Evolutionary conservation across 257 asterid genomes (phyloP).

Genomic region (Linaria vulgaris): DNA sequence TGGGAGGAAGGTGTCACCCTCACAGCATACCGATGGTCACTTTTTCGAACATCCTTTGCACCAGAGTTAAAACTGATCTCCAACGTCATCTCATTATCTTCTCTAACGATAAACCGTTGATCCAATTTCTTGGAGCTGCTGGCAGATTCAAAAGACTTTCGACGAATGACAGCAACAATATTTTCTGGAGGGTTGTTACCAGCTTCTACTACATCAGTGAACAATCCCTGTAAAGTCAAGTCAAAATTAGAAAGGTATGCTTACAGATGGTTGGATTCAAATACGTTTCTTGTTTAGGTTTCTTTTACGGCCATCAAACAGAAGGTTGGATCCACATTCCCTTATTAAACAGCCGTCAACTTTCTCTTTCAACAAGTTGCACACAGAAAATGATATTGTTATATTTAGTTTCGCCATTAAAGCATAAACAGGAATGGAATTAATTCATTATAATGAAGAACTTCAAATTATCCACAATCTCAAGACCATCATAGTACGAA

Average conservation of each 20-base stretch:
- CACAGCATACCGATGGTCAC: constrained; percentile 31
- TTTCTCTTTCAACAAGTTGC: background rate
- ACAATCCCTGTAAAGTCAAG: constrained; percentile 45
- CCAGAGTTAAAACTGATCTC: constrained; percentile 22
- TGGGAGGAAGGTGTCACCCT: constrained; percentile 27
- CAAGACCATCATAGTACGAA: too few relatives aligned
- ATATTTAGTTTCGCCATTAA: background rate
- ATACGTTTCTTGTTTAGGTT: background rate
- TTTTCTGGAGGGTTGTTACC: constrained; percentile 51
- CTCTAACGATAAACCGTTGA: constrained; percentile 46
- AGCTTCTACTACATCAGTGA: constrained; percentile 38
- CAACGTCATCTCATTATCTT: constrained; percentile 40
- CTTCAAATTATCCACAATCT: too few relatives aligned
- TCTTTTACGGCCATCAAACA: background rate
- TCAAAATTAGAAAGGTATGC: background rate
- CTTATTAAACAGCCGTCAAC: background rate
- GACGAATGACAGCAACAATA: constrained; percentile 62
- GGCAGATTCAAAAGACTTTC: constrained; percentile 33
- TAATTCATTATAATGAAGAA: too few relatives aligned
- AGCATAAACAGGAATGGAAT: too few relatives aligned
- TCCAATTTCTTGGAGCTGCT: constrained; percentile 38
- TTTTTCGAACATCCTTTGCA: background rate
- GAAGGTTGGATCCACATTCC: too few relatives aligned
- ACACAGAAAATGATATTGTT: background rate
- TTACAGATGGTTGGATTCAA: constrained; percentile 10